Percentiles rank a stretch among this genome's conserved stretches.
Evolutionary conservation across 495 filamentous ascomycete genomes (phyloP).

Genomic region (Trichoderma gamsii): DNA sequence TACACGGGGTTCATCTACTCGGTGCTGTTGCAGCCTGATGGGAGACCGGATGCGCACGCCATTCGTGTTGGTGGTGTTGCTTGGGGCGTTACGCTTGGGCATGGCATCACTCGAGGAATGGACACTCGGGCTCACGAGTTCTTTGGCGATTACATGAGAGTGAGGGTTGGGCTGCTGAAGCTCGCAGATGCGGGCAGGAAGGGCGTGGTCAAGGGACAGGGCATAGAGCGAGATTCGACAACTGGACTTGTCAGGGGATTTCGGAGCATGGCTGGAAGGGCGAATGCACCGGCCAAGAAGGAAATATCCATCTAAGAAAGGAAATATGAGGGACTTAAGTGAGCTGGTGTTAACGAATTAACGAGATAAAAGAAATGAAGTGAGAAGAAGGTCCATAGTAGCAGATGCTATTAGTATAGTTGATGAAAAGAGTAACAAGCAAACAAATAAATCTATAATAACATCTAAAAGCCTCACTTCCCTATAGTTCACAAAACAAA

Average conservation of each 20-base stretch:
- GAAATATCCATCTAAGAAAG: background rate
- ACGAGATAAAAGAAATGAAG: too few relatives aligned
- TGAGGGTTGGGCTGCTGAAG: constrained; percentile 24
- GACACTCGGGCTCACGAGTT: constrained; percentile 39
- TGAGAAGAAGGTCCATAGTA: too few relatives aligned
- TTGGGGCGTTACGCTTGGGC: constrained; percentile 43
- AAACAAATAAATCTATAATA: background rate
- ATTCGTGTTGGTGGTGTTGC: constrained; percentile 28
- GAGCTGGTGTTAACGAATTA: too few relatives aligned
- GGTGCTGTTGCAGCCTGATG: constrained; percentile 34
- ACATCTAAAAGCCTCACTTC: background rate
- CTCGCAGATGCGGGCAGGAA: constrained; percentile 22
- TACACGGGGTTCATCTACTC: constrained; percentile 40
- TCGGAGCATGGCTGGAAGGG: background rate
- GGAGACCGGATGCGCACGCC: constrained; percentile 33
- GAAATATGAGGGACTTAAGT: background rate
- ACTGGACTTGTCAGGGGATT: constrained; percentile 39
- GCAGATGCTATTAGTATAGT: background rate
- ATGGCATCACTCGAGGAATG: constrained; percentile 25
- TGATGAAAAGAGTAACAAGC: background rate
- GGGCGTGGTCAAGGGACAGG: constrained; percentile 31
- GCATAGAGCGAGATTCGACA: constrained; percentile 26
- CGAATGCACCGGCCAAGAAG: background rate
- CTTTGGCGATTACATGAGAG: constrained; percentile 34
- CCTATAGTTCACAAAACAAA: background rate